Percentiles rank a stretch among this genome's conserved stretches.
Conservation (phyloP, 75 land plant genomes). For the Cupressus sempervirens region DNA sequence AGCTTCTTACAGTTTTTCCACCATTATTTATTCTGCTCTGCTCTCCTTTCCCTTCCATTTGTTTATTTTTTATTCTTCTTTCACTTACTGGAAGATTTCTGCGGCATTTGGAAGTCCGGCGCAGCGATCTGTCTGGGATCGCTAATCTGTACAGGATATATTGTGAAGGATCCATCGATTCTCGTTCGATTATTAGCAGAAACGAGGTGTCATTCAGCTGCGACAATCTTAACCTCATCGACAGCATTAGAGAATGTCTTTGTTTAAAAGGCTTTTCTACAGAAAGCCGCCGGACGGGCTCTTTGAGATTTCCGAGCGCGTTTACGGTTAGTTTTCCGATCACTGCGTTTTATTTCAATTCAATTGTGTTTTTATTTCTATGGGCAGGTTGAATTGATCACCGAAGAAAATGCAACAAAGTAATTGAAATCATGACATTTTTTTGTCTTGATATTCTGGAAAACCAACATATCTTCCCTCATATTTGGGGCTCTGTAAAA, state of each 20-base stretch:
- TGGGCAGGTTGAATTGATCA: not conserved
- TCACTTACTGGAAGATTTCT: not conserved
- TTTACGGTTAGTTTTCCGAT: constrained; percentile 56
- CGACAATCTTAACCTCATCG: not conserved
- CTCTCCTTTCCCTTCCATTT: constrained; percentile 1
- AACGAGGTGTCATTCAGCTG: not conserved
- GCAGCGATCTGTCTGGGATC: not conserved
- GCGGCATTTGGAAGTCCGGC: not conserved
- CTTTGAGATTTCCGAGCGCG: constrained; percentile 87
- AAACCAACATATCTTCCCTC: not conserved
- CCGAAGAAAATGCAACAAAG: not conserved
- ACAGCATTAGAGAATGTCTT: constrained; percentile 70
- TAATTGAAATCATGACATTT: not conserved
- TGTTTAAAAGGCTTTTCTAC: constrained; percentile 85
- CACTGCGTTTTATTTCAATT: not conserved
- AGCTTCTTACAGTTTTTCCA: not conserved
- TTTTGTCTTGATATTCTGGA: not conserved
- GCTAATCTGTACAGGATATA: not conserved
- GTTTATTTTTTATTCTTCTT: not conserved
- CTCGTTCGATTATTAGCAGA: not conserved
- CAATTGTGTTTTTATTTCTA: not conserved
- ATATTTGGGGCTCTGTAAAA: not conserved
- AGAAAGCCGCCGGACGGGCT: constrained; percentile 98
- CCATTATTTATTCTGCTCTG: not conserved
- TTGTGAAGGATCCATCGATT: not conserved